Evolutionary conservation across 73 alveolate species (phyloP), one percentile per base, ranked within the genome.

Genomic region (Tetrahymena thermophila): DNA sequence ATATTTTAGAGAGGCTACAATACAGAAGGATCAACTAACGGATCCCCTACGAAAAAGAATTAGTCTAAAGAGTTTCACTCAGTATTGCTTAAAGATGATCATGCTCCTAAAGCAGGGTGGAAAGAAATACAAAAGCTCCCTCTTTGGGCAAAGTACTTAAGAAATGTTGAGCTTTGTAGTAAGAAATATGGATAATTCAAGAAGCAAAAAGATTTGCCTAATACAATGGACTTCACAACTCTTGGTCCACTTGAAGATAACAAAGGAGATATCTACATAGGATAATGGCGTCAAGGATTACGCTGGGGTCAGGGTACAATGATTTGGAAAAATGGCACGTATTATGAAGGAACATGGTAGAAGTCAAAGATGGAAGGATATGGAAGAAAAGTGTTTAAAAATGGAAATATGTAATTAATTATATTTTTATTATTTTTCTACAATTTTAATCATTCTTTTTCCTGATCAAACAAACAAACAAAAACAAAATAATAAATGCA

Each of bases 281-380:
- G 96, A 21, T 93, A 94, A n/a, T 56, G 89, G 96, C 93, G 58
- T 44, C 37, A 85, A 42, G 93, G 94, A 37, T 28, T 40, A 25
- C 93, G 94, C 34, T 94, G 94, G 43, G 97, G 97, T 5, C 57
- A 93, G 43, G 97, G 97, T 31, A 10, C 44, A 0, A 23, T 84
- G 56, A 50, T 95, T 56, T 95, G 97, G 97, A 83, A 89, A 55
- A 95, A 93, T 93, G 97, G 97, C 0, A 85, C 96, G 13, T 50
- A 84, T 21, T 95, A 95, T 95, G 83, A 93, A 55, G 97, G 97
- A 21, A 93, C 95, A 35, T 95, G 97, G 97, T 31, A 84, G 85
- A 58, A 93, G 34, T 85, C 85, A 0, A 44, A 93, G 31, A 95
- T 95, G 55, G 71, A 40, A 55, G 97, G 97, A 11, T 95, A 43